Evolutionary conservation across 805 yeast species (phyloP).

Genomic region (Metschnikowia peoriensis): DNA sequence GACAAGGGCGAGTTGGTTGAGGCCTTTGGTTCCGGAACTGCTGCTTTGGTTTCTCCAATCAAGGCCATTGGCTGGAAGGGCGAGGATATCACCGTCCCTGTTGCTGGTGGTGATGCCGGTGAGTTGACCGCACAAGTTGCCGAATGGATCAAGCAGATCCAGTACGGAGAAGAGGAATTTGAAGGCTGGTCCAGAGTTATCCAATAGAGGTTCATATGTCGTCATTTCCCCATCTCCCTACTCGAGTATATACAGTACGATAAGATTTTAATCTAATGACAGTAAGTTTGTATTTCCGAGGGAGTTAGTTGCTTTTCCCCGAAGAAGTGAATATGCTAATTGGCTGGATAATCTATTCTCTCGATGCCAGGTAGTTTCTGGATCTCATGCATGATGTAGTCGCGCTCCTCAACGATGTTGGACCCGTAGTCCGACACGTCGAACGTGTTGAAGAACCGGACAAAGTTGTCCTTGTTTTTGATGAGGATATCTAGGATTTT

Average conservation of each 20-base stretch:
- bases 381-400: conserved; percentile 74
- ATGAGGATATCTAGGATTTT: conserved; percentile 75
- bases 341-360: conserved; percentile 15
- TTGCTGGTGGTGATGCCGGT: conserved; percentile 80
- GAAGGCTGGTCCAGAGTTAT: conserved; percentile 50
- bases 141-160: conserved; percentile 84
- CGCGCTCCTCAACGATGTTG: conserved; percentile 72
- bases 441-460: conserved; percentile 66
- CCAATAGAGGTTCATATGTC: conserved; percentile 10
- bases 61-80: conserved; percentile 81
- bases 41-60: conserved; percentile 95
- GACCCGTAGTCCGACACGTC: conserved; percentile 63
- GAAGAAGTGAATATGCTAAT: background rate
- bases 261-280: background rate
- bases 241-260: no score
- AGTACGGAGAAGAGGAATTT: conserved; percentile 80
- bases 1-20: conserved; percentile 81
- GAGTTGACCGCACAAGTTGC: conserved; percentile 74
- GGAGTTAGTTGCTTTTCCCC: background rate
- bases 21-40: conserved; percentile 97
- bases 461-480: conserved; percentile 76
- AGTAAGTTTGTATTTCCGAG: background rate
- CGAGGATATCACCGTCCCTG: conserved; percentile 70
- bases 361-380: conserved; percentile 65
- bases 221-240: no score